These are phyloP conservation scores for Zymoseptoria brevis DNA, from an alignment of 2,329 filamentous ascomycete genomes.

Conservation along the genomic window DNA sequence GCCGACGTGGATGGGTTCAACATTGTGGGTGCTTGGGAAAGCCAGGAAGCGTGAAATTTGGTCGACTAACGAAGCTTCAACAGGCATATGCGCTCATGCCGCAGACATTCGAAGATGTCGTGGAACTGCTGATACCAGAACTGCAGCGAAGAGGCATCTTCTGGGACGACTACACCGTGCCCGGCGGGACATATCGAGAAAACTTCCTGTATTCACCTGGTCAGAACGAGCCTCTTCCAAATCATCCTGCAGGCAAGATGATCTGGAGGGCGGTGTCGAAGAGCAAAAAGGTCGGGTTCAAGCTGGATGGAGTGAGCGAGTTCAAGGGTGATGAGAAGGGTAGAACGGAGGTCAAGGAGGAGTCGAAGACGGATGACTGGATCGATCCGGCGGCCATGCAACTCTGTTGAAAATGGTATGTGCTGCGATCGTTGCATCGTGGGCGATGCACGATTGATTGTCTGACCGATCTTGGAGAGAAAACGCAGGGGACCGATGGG, in stretches of 20 bases:
- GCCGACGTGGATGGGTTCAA: slow-evolving; percentile 71
- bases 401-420: slow-evolving; percentile 1
- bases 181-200: slow-evolving; percentile 53
- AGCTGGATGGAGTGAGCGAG: not conserved
- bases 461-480: not conserved
- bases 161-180: slow-evolving; percentile 47
- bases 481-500: not conserved
- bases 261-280: slow-evolving; percentile 22
- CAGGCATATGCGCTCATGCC: slow-evolving; percentile 59
- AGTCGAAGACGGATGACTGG: slow-evolving; percentile 1
- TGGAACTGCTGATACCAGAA: slow-evolving; percentile 58
- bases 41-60: not conserved
- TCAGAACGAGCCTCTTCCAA: slow-evolving; percentile 42
- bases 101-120: slow-evolving; percentile 59
- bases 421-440: not conserved
- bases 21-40: slow-evolving; percentile 43
- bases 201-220: slow-evolving; percentile 50
- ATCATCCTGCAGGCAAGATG: slow-evolving; percentile 48
- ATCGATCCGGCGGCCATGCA: slow-evolving; percentile 13
- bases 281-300: not conserved
- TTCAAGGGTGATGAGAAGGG: not conserved
- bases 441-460: not conserved
- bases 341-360: slow-evolving; percentile 4
- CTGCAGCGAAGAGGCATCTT: slow-evolving; percentile 52
- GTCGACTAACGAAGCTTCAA: not conserved